These are phyloP conservation scores for Thymus mandschuricus DNA, from an alignment of 257 asterid species.

Conservation along the genomic window DNA sequence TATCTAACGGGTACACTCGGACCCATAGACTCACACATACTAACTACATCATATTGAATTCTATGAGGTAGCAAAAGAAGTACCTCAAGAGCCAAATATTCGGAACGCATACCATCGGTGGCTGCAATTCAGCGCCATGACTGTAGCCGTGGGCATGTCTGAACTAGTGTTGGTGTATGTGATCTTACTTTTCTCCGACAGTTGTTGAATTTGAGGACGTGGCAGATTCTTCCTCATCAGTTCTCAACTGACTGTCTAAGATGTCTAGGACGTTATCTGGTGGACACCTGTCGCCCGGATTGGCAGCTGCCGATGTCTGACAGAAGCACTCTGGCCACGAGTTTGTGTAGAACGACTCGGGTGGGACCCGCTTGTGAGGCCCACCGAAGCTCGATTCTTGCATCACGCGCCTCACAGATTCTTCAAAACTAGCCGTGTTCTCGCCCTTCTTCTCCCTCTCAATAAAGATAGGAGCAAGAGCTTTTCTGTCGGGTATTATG, in stretches of 20 bases:
- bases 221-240: slow-evolving; percentile 36
- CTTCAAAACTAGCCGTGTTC: slow-evolving; percentile 62
- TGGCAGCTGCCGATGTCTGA: slow-evolving; percentile 62
- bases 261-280: slow-evolving; percentile 50
- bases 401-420: slow-evolving; percentile 64
- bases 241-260: slow-evolving; percentile 52
- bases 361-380: slow-evolving; percentile 80
- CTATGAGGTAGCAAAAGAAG: background rate
- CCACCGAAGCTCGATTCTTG: slow-evolving; percentile 60
- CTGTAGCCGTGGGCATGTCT: slow-evolving; percentile 16
- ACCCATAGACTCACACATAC: background rate
- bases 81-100: slow-evolving; percentile 35
- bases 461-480: slow-evolving; percentile 81
- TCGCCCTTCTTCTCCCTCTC: slow-evolving; percentile 77
- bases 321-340: slow-evolving; percentile 99
- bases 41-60: background rate
- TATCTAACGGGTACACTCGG: background rate
- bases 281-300: slow-evolving; percentile 80
- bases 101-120: slow-evolving; percentile 9
- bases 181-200: slow-evolving; percentile 39
- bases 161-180: slow-evolving; percentile 1
- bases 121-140: slow-evolving; percentile 19
- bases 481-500: slow-evolving; percentile 85
- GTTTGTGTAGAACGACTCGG: slow-evolving; percentile 90
- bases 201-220: slow-evolving; percentile 44